A percentile compares a stretch with the other conserved stretches of the same genome.
phyloP scores from a whole-genome alignment of 163 green algal genomes.

The Chloroidium sp. region DNA sequence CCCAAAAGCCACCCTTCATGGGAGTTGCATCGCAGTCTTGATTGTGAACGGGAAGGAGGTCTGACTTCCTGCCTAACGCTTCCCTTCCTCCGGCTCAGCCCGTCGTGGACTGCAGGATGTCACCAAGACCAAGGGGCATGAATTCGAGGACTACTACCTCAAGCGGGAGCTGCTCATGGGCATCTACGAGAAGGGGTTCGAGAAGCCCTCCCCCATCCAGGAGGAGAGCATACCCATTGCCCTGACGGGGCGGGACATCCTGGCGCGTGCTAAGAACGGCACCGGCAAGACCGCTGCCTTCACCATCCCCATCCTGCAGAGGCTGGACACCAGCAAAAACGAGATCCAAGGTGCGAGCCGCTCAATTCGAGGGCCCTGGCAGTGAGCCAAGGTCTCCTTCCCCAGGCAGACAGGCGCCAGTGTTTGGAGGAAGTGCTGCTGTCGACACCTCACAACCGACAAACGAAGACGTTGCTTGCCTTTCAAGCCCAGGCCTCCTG shows the following conservation, averaged over 20 bases:
- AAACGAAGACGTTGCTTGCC: no score
- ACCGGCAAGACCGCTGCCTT: slow-evolving; percentile 99
- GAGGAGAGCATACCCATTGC: slow-evolving; percentile 98
- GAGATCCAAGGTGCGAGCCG: slow-evolving; percentile 78
- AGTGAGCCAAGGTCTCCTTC: no score
- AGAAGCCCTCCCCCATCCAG: slow-evolving; percentile 88
- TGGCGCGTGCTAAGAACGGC: slow-evolving; percentile 98
- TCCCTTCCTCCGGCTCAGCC: no score
- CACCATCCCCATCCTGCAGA: slow-evolving; percentile 93
- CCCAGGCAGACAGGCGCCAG: no score
- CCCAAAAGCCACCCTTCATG: no score
- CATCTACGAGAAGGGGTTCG: slow-evolving; percentile 99
- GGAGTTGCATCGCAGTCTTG: no score
- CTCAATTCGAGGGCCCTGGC: no score
- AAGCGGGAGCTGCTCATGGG: slow-evolving; percentile 96
- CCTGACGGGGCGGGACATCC: slow-evolving; percentile 91
- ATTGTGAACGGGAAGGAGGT: no score
- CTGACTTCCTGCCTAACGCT: no score
- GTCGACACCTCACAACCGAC: no score
- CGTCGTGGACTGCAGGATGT: slow-evolving; percentile 71
- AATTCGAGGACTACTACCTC: slow-evolving; percentile 97
- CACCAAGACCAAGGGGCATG: slow-evolving; percentile 92
- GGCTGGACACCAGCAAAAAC: slow-evolving; percentile 76
- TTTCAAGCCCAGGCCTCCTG: background rate
- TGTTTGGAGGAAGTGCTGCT: no score